Evolutionary conservation across 352 stramenopile species (phyloP).

Genomic region (Pythium dissimile): DNA sequence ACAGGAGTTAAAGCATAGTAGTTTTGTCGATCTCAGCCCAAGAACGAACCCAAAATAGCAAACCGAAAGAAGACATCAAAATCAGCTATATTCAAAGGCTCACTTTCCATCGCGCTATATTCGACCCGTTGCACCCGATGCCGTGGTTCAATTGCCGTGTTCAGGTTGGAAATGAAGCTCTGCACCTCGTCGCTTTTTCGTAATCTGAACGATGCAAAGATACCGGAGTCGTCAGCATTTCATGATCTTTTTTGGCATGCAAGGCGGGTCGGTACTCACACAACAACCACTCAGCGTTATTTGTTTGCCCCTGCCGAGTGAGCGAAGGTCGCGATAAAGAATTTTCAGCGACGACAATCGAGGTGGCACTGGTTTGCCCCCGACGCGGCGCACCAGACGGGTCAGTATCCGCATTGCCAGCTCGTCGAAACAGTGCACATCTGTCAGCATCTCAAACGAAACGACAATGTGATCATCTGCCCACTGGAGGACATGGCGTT

Average conservation of each 20-base stretch:
- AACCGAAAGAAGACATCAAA: no score
- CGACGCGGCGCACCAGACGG: conserved; percentile 44
- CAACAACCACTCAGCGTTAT: conserved; percentile 65
- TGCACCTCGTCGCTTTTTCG: conserved; percentile 8
- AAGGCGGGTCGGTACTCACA: conserved; percentile 26
- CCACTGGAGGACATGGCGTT: conserved; percentile 35
- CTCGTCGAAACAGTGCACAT: conserved; percentile 60
- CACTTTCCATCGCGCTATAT: no score
- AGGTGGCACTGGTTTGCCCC: conserved; percentile 54
- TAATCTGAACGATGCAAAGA: conserved; percentile 17
- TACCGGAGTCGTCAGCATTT: no score
- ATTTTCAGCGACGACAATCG: conserved; percentile 47
- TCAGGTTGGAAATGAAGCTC: conserved; percentile 26
- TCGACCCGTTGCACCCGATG: no score
- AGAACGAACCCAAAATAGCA: no score
- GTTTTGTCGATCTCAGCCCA: no score
- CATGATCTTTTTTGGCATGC: background rate
- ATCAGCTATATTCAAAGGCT: no score
- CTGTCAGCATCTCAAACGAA: conserved; percentile 35
- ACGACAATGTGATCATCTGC: conserved; percentile 33
- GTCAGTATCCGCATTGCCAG: conserved; percentile 61
- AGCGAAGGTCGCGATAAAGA: conserved; percentile 41
- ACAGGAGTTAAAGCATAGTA: no score
- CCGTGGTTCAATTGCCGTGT: background rate
- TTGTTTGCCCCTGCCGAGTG: conserved; percentile 58